Evolutionary conservation across 2,329 filamentous ascomycete species (phyloP).

Genomic region (Domatiomyces globalis): DNA sequence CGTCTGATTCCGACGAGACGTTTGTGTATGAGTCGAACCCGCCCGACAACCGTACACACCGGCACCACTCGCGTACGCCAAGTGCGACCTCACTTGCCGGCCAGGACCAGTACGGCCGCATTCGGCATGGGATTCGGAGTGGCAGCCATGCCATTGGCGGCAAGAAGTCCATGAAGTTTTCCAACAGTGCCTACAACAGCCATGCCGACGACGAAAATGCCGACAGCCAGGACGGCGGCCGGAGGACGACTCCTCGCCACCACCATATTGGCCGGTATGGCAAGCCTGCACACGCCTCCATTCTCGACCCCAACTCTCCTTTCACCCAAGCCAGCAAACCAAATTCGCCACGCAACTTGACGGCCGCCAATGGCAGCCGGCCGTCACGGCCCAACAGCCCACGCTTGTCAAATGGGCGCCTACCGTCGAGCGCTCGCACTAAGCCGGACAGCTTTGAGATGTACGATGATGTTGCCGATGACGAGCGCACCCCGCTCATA

Average conservation of each 20-base stretch:
- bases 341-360: slow-evolving; percentile 45
- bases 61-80: slow-evolving; percentile 86
- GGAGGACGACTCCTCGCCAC: slow-evolving; percentile 49
- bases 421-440: slow-evolving; percentile 30
- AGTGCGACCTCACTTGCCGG: slow-evolving; percentile 66
- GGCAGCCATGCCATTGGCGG: slow-evolving; percentile 48
- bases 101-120: slow-evolving; percentile 36
- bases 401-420: slow-evolving; percentile 38
- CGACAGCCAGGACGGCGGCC: slow-evolving; percentile 46
- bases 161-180: slow-evolving; percentile 95
- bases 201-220: slow-evolving; percentile 54
- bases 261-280: slow-evolving; percentile 71
- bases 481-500: slow-evolving; percentile 76
- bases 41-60: slow-evolving; percentile 49
- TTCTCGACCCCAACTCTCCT: slow-evolving; percentile 65
- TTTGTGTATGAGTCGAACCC: slow-evolving; percentile 99
- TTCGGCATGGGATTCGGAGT: slow-evolving; percentile 55
- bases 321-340: slow-evolving; percentile 53
- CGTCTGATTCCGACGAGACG: slow-evolving; percentile 93
- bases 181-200: slow-evolving; percentile 58
- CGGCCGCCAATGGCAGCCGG: slow-evolving; percentile 31
- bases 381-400: slow-evolving; percentile 59
- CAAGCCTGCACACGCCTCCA: slow-evolving; percentile 53
- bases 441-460: slow-evolving; percentile 60
- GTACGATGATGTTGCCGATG: slow-evolving; percentile 69